Evolutionary conservation across 2,329 filamentous ascomycete species (phyloP), one percentile per base, ranked within the genome.

Genomic region (Cryphonectria japonica): DNA sequence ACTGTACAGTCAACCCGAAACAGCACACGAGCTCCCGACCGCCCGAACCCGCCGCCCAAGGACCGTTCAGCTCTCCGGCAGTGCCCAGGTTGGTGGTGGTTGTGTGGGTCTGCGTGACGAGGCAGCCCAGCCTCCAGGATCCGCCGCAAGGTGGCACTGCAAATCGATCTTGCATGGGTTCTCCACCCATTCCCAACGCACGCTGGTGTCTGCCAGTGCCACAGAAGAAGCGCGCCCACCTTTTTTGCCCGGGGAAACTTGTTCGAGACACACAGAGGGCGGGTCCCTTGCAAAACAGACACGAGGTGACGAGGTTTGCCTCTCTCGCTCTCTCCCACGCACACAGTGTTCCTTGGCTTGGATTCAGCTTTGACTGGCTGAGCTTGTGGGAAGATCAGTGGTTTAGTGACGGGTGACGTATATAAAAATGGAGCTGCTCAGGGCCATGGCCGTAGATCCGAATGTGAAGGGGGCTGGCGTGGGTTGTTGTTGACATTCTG

Each of bases 351-450:
- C 46, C 46, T 5, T 61, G 59, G 14, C 59, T 61, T 61, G 59
- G 19, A n/a, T 39, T n/a, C 2, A 50, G 8, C 43, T 7, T 7
- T 50, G 43, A 54, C 16, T 37, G 26, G 14, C 46, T 26, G 16
- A 50, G 19, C 19, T 50, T 50, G 16, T 22, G 43, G 19, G 43
- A 50, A 50, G 46, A 50, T 14, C 50, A 66, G 52, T 50, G 37
- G 7, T 22, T 59, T 50, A 8, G 39, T 14, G 59, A 41, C 29
- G 52, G 29, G 65, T 67, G 65, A 67, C 65, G 65, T 67, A 52
- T 34, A 54, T 68, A 59, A 72, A 72, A 65, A 65, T 72, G 71
- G 71, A 70, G 52, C 71, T 66, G 50, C 41, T 62, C 69, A 72
- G 65, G 68, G 69, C 67, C 34, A 16, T 61, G 32, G 59, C 32